These are phyloP conservation scores for Suillus placidus DNA, from an alignment of 768 basidiomycete genomes.

Conservation along the genomic window DNA sequence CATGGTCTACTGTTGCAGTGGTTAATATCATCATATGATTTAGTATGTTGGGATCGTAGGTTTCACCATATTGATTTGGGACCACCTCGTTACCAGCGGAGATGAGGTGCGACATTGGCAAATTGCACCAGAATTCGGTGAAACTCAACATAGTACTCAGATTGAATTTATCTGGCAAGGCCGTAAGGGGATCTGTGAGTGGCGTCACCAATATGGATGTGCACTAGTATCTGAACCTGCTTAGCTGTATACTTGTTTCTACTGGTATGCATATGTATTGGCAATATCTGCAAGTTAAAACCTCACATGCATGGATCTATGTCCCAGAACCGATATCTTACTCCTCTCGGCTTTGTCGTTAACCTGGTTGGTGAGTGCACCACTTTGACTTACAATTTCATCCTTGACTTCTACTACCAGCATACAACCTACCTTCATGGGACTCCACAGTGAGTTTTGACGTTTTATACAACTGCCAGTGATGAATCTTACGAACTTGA, in stretches of 20 bases:
- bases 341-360: conserved; percentile 64
- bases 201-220: conserved; percentile 38
- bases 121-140: neutral
- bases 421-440: conserved; percentile 22
- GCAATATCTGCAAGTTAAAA: neutral
- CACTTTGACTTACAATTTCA: neutral
- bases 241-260: conserved; percentile 40
- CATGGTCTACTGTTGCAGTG: neutral
- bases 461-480: neutral
- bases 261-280: conserved; percentile 24
- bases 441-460: neutral
- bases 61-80: conserved; percentile 51
- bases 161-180: conserved; percentile 37
- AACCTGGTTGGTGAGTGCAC: conserved; percentile 43
- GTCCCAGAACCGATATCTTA: conserved; percentile 64
- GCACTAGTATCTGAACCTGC: conserved; percentile 34
- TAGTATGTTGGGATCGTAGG: conserved; percentile 54
- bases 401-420: conserved; percentile 9
- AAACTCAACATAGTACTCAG: conserved; percentile 14
- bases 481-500: conserved; percentile 10
- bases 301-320: neutral
- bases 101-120: conserved; percentile 31
- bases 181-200: conserved; percentile 31
- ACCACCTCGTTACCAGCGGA: conserved; percentile 35
- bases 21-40: neutral